phyloP scores from a whole-genome alignment of 163 green algal genomes.

The Picocystis sp. region DNA sequence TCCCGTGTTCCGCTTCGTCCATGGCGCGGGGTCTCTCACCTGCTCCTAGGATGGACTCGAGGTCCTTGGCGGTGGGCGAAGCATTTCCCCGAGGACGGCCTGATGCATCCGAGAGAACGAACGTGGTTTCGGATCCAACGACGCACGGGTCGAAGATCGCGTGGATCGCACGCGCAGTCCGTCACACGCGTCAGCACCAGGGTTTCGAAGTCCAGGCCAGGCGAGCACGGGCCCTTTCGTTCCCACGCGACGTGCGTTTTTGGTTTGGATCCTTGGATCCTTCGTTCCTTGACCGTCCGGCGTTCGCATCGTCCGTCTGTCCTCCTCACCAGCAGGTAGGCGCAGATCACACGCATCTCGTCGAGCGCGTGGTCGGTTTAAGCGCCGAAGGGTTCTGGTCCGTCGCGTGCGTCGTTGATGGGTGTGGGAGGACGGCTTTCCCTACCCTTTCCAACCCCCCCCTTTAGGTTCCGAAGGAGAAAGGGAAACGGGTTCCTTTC shows the following conservation, averaged over 20 bases:
- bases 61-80: conserved; percentile 46
- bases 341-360: conserved; percentile 13
- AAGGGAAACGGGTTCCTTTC: too few relatives aligned
- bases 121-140: conserved; percentile 3
- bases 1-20: background rate
- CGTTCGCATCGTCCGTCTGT: background rate
- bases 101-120: conserved; percentile 17
- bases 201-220: too few relatives aligned
- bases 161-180: background rate
- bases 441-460: too few relatives aligned
- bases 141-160: background rate
- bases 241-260: too few relatives aligned
- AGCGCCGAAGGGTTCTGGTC: too few relatives aligned
- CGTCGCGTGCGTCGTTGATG: too few relatives aligned
- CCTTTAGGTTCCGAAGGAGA: too few relatives aligned
- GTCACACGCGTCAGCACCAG: background rate
- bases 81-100: conserved; percentile 65
- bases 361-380: too few relatives aligned
- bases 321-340: conserved; percentile 11
- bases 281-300: background rate
- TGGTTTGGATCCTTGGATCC: background rate
- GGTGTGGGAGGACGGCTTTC: too few relatives aligned
- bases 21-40: conserved; percentile 21
- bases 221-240: too few relatives aligned
- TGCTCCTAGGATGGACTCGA: conserved; percentile 64